These are phyloP conservation scores for Wickerhamomyces hampshirensis DNA, from an alignment of 805 yeast species.

Conservation along the genomic window DNA sequence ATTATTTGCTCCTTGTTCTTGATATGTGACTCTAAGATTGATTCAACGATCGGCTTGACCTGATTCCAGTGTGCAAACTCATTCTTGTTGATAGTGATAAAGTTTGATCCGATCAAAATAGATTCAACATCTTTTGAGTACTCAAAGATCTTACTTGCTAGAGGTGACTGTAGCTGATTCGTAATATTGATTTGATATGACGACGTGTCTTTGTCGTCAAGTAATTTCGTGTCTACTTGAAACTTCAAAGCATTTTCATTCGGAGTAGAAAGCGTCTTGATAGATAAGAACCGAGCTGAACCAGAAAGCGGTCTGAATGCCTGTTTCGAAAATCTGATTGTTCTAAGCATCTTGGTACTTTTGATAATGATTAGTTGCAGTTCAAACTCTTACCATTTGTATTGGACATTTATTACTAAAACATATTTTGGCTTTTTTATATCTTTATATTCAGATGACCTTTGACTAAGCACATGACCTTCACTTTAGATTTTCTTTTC, in stretches of 20 bases:
- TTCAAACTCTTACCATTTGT: no score
- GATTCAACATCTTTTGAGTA: slow-evolving; percentile 59
- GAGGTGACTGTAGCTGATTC: slow-evolving; percentile 44
- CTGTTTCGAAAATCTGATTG: neutral
- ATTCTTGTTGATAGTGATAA: slow-evolving; percentile 66
- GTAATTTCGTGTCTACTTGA: slow-evolving; percentile 35
- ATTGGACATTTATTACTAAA: no score
- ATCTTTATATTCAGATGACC: no score
- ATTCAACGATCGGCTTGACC: slow-evolving; percentile 57
- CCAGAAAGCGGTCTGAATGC: slow-evolving; percentile 12
- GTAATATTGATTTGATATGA: slow-evolving; percentile 20
- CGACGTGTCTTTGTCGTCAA: slow-evolving; percentile 9
- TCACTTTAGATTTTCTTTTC: no score
- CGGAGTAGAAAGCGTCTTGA: slow-evolving; percentile 58
- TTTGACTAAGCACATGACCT: no score
- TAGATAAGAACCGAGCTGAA: slow-evolving; percentile 19
- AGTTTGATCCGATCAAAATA: slow-evolving; percentile 69
- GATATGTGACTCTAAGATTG: slow-evolving; percentile 35
- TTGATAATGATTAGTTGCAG: neutral
- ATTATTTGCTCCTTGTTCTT: slow-evolving; percentile 29
- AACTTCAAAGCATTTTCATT: slow-evolving; percentile 73
- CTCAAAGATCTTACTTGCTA: slow-evolving; percentile 54
- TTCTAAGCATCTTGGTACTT: neutral
- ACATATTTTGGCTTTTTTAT: no score
- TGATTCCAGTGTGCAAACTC: slow-evolving; percentile 67